phyloP scores from a whole-genome alignment of 805 yeast genomes.

The Candida krabiensis region DNA sequence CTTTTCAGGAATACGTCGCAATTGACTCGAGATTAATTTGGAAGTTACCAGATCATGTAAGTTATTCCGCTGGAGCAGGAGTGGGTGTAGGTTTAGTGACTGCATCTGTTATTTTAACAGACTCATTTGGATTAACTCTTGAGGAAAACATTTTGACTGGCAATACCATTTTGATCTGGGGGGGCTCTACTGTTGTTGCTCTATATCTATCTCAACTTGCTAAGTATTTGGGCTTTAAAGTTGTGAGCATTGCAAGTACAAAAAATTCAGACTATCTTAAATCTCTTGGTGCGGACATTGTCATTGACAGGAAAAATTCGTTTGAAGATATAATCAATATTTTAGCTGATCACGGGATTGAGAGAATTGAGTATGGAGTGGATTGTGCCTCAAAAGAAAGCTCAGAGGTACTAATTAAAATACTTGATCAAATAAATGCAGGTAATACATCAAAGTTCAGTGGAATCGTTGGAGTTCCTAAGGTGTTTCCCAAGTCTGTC shows the following conservation, averaged over 20 bases:
- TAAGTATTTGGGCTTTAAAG: conserved; percentile 38
- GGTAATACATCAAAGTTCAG: conserved; percentile 27
- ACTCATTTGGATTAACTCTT: conserved; percentile 8
- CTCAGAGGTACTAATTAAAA: conserved; percentile 32
- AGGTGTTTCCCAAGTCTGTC: conserved; percentile 24
- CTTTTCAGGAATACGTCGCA: conserved; percentile 47
- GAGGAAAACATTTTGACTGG: conserved; percentile 1
- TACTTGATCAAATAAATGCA: conserved; percentile 26
- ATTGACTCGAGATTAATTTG: conserved; percentile 46
- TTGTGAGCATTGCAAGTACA: conserved; percentile 32
- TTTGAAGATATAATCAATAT: conserved; percentile 23
- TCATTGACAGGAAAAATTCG: conserved; percentile 36
- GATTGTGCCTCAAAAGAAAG: conserved; percentile 46
- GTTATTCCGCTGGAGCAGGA: conserved; percentile 42
- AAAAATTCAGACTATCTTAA: conserved; percentile 24
- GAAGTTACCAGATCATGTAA: conserved; percentile 38
- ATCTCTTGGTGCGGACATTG: conserved; percentile 31
- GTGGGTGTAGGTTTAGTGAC: conserved; percentile 50
- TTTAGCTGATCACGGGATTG: conserved; percentile 20
- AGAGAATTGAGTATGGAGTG: conserved; percentile 37
- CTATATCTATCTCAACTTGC: conserved; percentile 44
- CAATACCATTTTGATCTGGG: conserved; percentile 42
- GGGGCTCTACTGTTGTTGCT: conserved; percentile 49
- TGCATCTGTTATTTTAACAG: conserved; percentile 31
- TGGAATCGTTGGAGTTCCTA: conserved; percentile 41